These are phyloP conservation scores for Botrytis fragariae DNA, from an alignment of 2,329 filamentous ascomycete species.

Conservation along the genomic window DNA sequence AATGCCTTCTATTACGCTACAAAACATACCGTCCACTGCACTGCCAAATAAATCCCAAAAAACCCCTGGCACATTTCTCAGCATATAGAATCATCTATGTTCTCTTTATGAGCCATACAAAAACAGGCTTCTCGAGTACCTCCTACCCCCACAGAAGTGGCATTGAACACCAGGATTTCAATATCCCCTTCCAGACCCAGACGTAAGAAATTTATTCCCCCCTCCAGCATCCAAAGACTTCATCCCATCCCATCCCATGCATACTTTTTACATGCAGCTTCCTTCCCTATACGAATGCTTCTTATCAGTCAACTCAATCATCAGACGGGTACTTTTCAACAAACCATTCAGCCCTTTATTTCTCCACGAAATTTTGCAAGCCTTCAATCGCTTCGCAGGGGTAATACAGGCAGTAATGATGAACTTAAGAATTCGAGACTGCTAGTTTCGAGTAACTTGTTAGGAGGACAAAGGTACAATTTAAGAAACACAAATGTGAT, in stretches of 20 bases:
- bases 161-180: too few species aligned
- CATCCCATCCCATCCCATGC: background rate
- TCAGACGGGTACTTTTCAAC: background rate
- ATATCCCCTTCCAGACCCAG: background rate
- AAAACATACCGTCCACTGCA: background rate
- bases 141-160: too few species aligned
- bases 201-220: background rate
- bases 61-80: too few species aligned
- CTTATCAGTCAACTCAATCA: background rate
- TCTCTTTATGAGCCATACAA: too few species aligned
- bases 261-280: too few species aligned
- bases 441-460: too few species aligned
- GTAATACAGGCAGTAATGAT: background rate
- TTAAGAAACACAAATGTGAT: background rate
- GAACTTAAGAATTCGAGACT: background rate
- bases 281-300: background rate
- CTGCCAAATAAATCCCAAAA: too few species aligned
- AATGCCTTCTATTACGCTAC: background rate
- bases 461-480: background rate
- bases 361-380: background rate
- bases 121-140: too few species aligned
- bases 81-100: too few species aligned
- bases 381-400: background rate
- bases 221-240: background rate
- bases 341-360: background rate